phyloP scores from a whole-genome alignment of 208 protist genomes.

The Trichomonas vaginalis region DNA sequence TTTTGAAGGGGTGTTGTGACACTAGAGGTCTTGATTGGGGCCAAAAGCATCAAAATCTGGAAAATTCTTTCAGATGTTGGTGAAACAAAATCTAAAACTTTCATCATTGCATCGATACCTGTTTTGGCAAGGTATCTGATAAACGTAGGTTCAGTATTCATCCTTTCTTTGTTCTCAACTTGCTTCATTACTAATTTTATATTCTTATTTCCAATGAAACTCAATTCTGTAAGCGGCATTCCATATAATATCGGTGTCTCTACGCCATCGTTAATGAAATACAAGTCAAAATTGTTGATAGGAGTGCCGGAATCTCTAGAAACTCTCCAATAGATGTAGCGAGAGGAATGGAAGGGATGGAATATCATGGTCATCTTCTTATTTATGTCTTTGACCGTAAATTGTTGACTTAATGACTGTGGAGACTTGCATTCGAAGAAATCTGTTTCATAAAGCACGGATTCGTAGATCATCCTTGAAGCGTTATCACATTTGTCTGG shows the following conservation, averaged over 20 bases:
- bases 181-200: not conserved
- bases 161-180: not conserved
- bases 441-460: not conserved
- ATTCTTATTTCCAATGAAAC: not conserved
- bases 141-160: not conserved
- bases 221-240: not conserved
- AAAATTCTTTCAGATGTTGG: not conserved
- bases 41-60: not conserved
- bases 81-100: not conserved
- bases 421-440: not conserved
- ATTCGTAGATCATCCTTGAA: not conserved
- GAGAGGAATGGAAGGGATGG: not conserved
- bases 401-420: not conserved
- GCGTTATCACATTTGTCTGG: not conserved
- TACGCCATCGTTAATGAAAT: not conserved
- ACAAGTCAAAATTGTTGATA: not conserved
- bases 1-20: not conserved
- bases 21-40: not conserved
- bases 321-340: not conserved
- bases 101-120: not conserved
- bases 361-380: not conserved
- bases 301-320: not conserved
- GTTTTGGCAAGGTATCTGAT: not conserved
- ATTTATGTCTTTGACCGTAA: not conserved
- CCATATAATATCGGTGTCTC: not conserved